Evolutionary conservation across 345 rosid species (phyloP).

Genomic region (Citrus mangshanensis): DNA sequence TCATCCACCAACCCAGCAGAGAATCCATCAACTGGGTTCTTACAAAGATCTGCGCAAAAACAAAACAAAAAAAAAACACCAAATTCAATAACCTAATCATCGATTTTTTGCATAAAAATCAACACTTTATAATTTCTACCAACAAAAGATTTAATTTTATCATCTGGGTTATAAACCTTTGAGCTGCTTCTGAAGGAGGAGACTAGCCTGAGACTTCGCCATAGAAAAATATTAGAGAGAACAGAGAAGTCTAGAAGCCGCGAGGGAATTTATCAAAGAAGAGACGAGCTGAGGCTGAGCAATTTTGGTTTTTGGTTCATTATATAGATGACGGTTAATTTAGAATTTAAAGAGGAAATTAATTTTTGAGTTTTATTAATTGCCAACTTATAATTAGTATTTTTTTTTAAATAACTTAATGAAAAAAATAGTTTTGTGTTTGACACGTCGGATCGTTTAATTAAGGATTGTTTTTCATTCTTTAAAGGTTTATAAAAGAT

Average conservation of each 20-base stretch:
- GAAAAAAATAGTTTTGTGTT: too few relatives aligned
- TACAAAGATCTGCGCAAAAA: slow-evolving; percentile 72
- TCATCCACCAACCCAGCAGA: slow-evolving; percentile 90
- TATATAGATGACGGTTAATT: slow-evolving; percentile 6
- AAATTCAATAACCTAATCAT: background rate
- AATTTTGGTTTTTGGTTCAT: background rate
- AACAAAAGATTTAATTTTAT: background rate
- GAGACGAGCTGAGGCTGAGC: background rate
- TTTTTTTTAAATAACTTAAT: background rate
- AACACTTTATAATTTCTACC: background rate
- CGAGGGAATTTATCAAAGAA: slow-evolving; percentile 3
- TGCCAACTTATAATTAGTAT: background rate
- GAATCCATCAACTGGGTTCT: slow-evolving; percentile 88
- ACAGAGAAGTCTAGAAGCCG: slow-evolving; percentile 21
- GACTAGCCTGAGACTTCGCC: slow-evolving; percentile 55
- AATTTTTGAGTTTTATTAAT: background rate
- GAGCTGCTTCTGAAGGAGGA: slow-evolving; percentile 82
- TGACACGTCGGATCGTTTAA: background rate
- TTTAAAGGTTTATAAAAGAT: background rate
- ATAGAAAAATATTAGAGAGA: slow-evolving; percentile 13
- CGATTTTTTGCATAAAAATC: background rate
- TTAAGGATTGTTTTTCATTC: background rate
- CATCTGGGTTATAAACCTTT: slow-evolving; percentile 36
- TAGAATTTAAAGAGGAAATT: background rate
- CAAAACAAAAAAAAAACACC: slow-evolving; percentile 7